phyloP scores from a whole-genome alignment of 345 rosid species.

The Jatropha curcas region DNA sequence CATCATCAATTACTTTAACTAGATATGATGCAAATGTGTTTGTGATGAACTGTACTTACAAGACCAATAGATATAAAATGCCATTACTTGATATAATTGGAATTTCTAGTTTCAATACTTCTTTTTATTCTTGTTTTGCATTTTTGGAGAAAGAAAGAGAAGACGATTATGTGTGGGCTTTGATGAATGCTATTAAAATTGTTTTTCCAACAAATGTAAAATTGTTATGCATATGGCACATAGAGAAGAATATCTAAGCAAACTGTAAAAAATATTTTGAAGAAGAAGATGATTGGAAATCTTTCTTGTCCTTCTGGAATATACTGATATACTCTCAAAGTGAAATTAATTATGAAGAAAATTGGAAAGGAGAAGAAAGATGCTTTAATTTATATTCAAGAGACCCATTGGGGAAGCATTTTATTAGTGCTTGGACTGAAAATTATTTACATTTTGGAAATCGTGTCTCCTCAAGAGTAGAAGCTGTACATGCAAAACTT shows the following conservation, averaged over 20 bases:
- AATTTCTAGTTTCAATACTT: neutral
- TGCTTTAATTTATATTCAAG: neutral
- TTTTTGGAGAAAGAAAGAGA: neutral
- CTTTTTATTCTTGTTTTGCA: neutral
- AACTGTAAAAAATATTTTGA: neutral
- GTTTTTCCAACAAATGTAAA: neutral
- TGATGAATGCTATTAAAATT: neutral
- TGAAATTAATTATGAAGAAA: neutral
- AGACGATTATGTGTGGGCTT: conserved; percentile 9
- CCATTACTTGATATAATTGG: conserved; percentile 3
- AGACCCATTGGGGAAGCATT: neutral
- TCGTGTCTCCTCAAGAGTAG: neutral
- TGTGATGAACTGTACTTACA: conserved; percentile 9
- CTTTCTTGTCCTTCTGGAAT: neutral
- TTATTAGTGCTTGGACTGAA: conserved; percentile 15
- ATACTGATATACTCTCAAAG: neutral
- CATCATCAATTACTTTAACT: no score
- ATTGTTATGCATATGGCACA: conserved; percentile 2
- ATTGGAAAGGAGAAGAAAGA: neutral
- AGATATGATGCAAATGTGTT: neutral
- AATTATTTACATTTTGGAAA: neutral
- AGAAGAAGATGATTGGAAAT: neutral
- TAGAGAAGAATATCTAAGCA: neutral
- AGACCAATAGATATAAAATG: conserved; percentile 2
- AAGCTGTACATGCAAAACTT: conserved; percentile 5